phyloP scores from a whole-genome alignment of 2,329 filamentous ascomycete genomes.

The Paradendryphiella salina region DNA sequence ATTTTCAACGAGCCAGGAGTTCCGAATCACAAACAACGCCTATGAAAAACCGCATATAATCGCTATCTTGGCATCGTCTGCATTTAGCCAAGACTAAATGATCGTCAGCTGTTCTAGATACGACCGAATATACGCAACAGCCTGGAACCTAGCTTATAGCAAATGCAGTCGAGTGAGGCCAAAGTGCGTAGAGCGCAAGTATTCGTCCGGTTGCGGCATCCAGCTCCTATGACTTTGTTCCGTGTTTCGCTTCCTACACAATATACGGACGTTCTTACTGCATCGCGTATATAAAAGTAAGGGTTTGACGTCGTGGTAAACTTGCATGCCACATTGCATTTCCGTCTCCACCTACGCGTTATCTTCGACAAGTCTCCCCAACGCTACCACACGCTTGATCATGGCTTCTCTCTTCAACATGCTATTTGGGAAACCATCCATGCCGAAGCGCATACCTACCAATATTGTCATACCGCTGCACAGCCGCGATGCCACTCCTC shows the following conservation, averaged over 20 bases:
- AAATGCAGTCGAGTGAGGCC: background rate
- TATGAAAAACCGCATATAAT: too few species aligned
- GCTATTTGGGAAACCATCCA: constrained; percentile 8
- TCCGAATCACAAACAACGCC: too few species aligned
- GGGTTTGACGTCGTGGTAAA: background rate
- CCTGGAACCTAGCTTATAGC: too few species aligned
- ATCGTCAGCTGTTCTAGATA: too few species aligned
- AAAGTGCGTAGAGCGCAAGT: background rate
- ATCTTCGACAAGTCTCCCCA: background rate
- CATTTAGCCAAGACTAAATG: too few species aligned
- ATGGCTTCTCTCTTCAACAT: constrained; percentile 14
- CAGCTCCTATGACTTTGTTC: background rate
- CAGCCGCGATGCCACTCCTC: constrained; percentile 15
- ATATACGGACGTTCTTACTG: background rate
- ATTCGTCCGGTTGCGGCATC: background rate
- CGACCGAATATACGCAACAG: too few species aligned
- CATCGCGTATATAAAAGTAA: background rate
- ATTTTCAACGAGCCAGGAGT: too few species aligned
- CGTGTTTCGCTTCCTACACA: background rate
- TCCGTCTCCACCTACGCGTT: background rate
- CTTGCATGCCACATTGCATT: background rate
- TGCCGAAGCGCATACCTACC: constrained; percentile 21
- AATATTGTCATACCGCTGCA: constrained; percentile 30
- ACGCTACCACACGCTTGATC: background rate
- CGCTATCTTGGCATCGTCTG: too few species aligned